A percentile compares a stretch with the other conserved stretches of the same genome.
Conservation (phyloP, 1,139 yeast species). For the Sugiyamaella japonica region DNA sequence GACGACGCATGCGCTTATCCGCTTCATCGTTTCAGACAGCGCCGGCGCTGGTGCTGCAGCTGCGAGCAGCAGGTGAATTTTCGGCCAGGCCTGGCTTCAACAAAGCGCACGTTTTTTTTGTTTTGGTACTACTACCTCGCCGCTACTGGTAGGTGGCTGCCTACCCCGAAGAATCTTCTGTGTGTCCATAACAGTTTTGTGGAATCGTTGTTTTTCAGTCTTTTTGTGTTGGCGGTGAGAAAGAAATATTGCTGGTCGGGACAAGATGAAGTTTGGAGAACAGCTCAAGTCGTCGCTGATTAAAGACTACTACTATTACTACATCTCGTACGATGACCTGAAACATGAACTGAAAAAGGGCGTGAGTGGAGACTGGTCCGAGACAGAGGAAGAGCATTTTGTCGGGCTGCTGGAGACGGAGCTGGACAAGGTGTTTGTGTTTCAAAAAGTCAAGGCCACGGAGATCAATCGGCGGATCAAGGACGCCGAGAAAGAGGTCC, state of each 20-base stretch:
- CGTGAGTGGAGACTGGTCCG: constrained; percentile 63
- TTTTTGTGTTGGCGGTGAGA: neutral
- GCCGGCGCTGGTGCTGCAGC: neutral
- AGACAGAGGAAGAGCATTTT: constrained; percentile 77
- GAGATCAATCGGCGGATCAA: constrained; percentile 82
- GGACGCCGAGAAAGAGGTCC: constrained; percentile 70
- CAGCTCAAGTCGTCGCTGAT: constrained; percentile 45
- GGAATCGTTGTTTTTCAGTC: too few relatives aligned
- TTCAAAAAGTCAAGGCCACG: constrained; percentile 81
- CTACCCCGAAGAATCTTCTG: neutral
- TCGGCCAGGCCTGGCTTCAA: neutral
- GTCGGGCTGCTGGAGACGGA: constrained; percentile 72
- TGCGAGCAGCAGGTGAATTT: neutral
- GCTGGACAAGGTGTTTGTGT: constrained; percentile 85
- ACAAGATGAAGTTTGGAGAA: constrained; percentile 46
- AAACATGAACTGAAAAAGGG: constrained; percentile 76
- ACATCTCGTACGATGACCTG: constrained; percentile 85
- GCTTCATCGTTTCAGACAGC: neutral
- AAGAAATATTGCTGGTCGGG: neutral
- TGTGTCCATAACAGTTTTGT: too few relatives aligned
- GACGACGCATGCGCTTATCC: neutral
- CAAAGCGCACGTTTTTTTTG: constrained; percentile 12
- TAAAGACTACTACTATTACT: constrained; percentile 80
- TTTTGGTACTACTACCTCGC: neutral
- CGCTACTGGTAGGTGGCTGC: neutral